A percentile compares a stretch with the other conserved stretches of the same genome.
These are phyloP conservation scores for Stromatinia cepivora DNA, from an alignment of 2,329 filamentous ascomycete genomes.

Conservation along the genomic window DNA sequence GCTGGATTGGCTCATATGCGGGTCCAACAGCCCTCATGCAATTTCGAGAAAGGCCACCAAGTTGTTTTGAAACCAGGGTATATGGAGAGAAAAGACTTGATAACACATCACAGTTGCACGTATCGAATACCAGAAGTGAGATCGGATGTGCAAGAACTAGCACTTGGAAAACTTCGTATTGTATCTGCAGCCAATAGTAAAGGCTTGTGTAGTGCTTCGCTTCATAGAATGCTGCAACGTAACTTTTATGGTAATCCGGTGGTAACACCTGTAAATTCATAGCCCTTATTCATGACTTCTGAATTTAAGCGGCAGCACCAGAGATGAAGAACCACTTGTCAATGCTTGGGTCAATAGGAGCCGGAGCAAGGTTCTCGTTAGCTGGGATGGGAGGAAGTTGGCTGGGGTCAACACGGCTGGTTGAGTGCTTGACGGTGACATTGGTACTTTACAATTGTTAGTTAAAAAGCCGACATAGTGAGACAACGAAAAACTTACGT, in stretches of 20 bases:
- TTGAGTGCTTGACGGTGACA: slow-evolving; percentile 70
- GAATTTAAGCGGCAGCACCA: slow-evolving; percentile 76
- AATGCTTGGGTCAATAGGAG: slow-evolving; percentile 91
- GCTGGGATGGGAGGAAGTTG: slow-evolving; percentile 75
- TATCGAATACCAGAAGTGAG: background rate
- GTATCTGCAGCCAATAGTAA: slow-evolving; percentile 10
- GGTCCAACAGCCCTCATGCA: too few relatives aligned
- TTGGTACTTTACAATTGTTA: slow-evolving; percentile 66
- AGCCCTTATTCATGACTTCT: slow-evolving; percentile 10
- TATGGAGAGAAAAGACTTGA: background rate
- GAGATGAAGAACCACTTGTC: slow-evolving; percentile 99
- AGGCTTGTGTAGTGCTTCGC: slow-evolving; percentile 16
- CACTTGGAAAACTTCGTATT: slow-evolving; percentile 12
- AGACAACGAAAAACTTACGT: slow-evolving; percentile 60
- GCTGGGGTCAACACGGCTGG: slow-evolving; percentile 66
- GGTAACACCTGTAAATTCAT: slow-evolving; percentile 25
- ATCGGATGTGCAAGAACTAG: background rate
- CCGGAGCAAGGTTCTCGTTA: slow-evolving; percentile 77
- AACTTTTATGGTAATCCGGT: slow-evolving; percentile 25
- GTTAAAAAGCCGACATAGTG: slow-evolving; percentile 20
- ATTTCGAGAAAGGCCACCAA: background rate
- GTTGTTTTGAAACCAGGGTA: background rate
- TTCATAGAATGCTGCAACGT: slow-evolving; percentile 24
- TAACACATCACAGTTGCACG: slow-evolving; percentile 1
- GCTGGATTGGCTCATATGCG: background rate